Base-by-base conservation (phyloP, 169 alveolate species). In the Plasmodium relictum region DNA sequence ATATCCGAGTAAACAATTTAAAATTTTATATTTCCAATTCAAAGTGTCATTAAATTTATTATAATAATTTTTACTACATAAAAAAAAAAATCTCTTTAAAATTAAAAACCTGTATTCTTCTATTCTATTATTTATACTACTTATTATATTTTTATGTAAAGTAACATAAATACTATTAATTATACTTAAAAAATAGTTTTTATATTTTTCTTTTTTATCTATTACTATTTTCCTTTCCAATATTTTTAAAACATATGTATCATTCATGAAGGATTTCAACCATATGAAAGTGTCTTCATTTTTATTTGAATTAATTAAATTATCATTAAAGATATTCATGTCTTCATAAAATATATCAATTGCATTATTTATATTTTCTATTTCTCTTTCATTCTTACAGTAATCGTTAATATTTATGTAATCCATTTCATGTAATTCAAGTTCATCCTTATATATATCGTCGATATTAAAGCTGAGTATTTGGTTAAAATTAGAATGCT, bases 91-190 rank as follows among this genome's bases (percentile, higher is more conserved):
- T 20, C 63, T 70, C 50, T 80, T 80, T 6, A 80, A 24, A 66
- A 70, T 52, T 20, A 80, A 10, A 65, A 50, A 50, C 37, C 90
- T 39, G 18, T 80, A 80, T 71, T 80, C 90, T 18, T 80, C 73
- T 20, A 80, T 66, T 59, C 90, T 37, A 45, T 10, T 66, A 26
- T 80, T 50, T 12, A 80, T 14, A 44, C 90, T 80, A 20, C 20
- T 61, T 31, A 80, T 65, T 14, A 65, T 31, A 80, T 80, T 80
- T 42, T 52, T 52, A 22, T 80, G 90, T 41, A 80, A 5, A 1
- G 90, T 31, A 10, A 80, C 72, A 58, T 80, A 80, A 7, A 80
- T 80, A 18, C 90, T 80, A 59, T 80, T 80, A 18, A 80, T 45
- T 56, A 80, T 68, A 10, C 59, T 80, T 48, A 80, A 68, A 56